Evolutionary conservation across 2,329 filamentous ascomycete genomes (phyloP).

Genomic region (Dichotomopilus funicola): DNA sequence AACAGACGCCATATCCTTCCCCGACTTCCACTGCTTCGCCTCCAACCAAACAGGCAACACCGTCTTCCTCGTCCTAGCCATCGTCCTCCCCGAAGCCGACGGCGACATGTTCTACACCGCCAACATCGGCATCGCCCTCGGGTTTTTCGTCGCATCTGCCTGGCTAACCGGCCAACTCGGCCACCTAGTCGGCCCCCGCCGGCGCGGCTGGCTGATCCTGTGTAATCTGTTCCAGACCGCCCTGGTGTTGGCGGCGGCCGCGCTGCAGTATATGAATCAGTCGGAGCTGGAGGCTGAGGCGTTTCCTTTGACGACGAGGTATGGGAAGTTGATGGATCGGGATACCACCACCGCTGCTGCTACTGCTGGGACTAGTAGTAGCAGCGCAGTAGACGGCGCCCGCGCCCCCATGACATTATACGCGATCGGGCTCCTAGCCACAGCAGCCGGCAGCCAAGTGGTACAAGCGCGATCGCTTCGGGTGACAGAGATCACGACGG

Average conservation of each 20-base stretch:
- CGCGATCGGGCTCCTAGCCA: conserved; percentile 46
- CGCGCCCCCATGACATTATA: conserved; percentile 35
- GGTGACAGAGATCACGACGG: conserved; percentile 57
- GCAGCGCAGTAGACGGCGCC: conserved; percentile 4
- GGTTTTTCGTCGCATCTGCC: conserved; percentile 49
- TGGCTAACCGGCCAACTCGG: conserved; percentile 51
- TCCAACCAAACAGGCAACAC: conserved; percentile 63
- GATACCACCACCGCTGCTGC: no score
- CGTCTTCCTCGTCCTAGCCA: conserved; percentile 49
- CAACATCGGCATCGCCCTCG: conserved; percentile 50
- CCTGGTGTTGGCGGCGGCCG: conserved; percentile 48
- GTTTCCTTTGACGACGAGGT: no score
- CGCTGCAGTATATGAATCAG: conserved; percentile 35
- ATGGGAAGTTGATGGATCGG: no score
- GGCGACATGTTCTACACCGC: conserved; percentile 43
- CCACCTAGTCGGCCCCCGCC: conserved; percentile 44
- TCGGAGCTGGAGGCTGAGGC: neutral
- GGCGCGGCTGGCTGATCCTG: conserved; percentile 46
- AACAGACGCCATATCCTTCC: conserved; percentile 51
- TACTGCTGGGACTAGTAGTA: conserved; percentile 24
- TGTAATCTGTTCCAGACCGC: conserved; percentile 49
- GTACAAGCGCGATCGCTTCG: conserved; percentile 48
- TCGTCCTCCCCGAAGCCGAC: conserved; percentile 42
- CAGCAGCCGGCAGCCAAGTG: conserved; percentile 52
- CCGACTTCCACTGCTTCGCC: conserved; percentile 56